A percentile compares a stretch with the other conserved stretches of the same genome.
Evolutionary conservation across 2,329 filamentous ascomycete genomes (phyloP).

Genomic region (Cryoendolithus antarcticus): DNA sequence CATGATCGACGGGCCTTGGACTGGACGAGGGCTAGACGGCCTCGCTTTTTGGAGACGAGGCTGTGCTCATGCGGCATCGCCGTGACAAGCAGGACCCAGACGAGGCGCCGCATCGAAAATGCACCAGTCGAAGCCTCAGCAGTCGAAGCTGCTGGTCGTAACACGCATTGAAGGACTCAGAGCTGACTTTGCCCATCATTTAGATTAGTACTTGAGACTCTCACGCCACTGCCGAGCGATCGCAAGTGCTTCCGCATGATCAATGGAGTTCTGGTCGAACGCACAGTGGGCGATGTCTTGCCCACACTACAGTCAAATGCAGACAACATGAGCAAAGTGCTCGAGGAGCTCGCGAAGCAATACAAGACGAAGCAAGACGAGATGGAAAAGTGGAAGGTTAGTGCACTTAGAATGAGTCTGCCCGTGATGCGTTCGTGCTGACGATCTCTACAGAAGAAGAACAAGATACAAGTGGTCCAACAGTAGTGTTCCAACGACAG

Average conservation of each 20-base stretch:
- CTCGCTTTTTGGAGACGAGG: too few relatives aligned
- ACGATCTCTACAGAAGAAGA: slow-evolving; percentile 56
- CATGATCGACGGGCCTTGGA: too few relatives aligned
- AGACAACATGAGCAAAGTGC: slow-evolving; percentile 82
- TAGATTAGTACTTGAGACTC: slow-evolving; percentile 86
- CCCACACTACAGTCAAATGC: slow-evolving; percentile 87
- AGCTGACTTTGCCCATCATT: neutral
- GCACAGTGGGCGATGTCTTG: slow-evolving; percentile 84
- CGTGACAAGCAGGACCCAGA: too few relatives aligned
- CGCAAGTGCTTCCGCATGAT: slow-evolving; percentile 99
- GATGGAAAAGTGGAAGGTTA: slow-evolving; percentile 96
- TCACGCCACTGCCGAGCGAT: slow-evolving; percentile 67
- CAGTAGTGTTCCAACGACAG: slow-evolving; percentile 28
- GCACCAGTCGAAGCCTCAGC: too few relatives aligned
- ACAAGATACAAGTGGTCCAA: slow-evolving; percentile 78
- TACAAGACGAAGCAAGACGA: slow-evolving; percentile 92
- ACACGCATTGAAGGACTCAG: too few relatives aligned
- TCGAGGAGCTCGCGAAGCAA: slow-evolving; percentile 90
- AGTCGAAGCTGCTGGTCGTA: too few relatives aligned
- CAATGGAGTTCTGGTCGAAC: slow-evolving; percentile 89
- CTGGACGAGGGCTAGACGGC: too few relatives aligned
- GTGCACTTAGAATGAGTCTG: neutral
- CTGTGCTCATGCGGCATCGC: too few relatives aligned
- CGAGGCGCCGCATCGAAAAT: too few relatives aligned
- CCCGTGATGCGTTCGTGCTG: slow-evolving; percentile 2